A percentile compares a stretch with the other conserved stretches of the same genome.
Conservation (phyloP, 768 basidiomycete species). For the Termitomyces sp. region DNA sequence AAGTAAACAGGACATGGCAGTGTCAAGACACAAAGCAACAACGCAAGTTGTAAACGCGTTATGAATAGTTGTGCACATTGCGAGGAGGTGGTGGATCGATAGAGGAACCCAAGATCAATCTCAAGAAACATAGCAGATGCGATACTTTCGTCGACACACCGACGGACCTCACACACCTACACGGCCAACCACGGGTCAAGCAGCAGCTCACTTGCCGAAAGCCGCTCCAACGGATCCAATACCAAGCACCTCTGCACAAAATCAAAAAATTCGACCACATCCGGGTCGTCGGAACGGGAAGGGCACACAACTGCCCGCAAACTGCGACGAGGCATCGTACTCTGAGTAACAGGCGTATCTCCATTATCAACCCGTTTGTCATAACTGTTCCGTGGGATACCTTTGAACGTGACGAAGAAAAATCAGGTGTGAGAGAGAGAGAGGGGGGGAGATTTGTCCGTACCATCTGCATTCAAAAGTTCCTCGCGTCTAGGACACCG, state of each 20-base stretch:
- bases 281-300: background rate
- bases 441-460: background rate
- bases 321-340: background rate
- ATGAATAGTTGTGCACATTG: too few species aligned
- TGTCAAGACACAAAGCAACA: too few species aligned
- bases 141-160: too few species aligned
- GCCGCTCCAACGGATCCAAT: slow-evolving; percentile 1
- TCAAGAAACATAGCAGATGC: too few species aligned
- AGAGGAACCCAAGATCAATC: too few species aligned
- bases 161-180: background rate
- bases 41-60: too few species aligned
- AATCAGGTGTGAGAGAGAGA: background rate
- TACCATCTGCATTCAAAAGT: background rate
- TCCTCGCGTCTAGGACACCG: background rate
- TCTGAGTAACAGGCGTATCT: background rate
- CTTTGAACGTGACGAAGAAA: background rate
- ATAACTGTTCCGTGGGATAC: background rate
- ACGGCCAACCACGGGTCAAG: slow-evolving; percentile 3
- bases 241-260: slow-evolving; percentile 5
- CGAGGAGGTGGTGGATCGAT: too few species aligned
- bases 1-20: too few species aligned
- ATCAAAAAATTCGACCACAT: background rate
- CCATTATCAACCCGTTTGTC: background rate
- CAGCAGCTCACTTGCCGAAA: slow-evolving; percentile 4
- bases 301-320: background rate